Evolutionary conservation across 495 filamentous ascomycete genomes (phyloP), one percentile per base, ranked within the genome.

Genomic region (Pyronema domesticum): DNA sequence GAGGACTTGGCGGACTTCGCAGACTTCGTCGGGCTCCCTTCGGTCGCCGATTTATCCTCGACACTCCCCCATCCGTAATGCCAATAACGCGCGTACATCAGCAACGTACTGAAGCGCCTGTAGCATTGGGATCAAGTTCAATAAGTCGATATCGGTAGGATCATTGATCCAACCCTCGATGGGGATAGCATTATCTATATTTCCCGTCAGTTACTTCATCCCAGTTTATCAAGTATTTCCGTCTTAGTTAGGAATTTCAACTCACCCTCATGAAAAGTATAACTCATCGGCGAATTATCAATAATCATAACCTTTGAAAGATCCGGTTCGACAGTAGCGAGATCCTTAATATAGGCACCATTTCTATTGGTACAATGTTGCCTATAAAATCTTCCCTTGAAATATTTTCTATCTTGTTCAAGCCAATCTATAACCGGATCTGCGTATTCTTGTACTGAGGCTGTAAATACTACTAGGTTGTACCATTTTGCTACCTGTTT

Each of bases 381-480:
- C 30, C 91, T 75, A 67, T 98, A 98, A 65, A 87, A 95, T 62
- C 93, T 74, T 17, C 79, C 83, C 13, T 81, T 79, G 69, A 98
- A 98, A 71, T 86, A 95, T 69, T 95, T 95, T 54, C 87, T 80
- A 67, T 96, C 93, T 59, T 87, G 81, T 70, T 98, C 91, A 53
- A 98, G 76, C 88, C 88, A 96, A 74, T 98, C 93, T 64, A 98
- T 95, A 40, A 98, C 91, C 8, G 91, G 91, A 70, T 98, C 91
- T 55, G 91, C 91, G 64, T 98, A 98, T 67, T 98, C 91, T 67
- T 98, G 91, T 33, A 98, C 93, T 40, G 85, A 93, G 8, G 91
- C 91, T 6, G 91, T 98, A 68, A 98, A 98, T 49, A 95, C 72
- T 52, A 98, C 82, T n/a, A 96, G 74, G 67, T 95, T 95, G 68